Base-by-base conservation (phyloP, 1,139 yeast species). In the Candida buenavistaensis region DNA sequence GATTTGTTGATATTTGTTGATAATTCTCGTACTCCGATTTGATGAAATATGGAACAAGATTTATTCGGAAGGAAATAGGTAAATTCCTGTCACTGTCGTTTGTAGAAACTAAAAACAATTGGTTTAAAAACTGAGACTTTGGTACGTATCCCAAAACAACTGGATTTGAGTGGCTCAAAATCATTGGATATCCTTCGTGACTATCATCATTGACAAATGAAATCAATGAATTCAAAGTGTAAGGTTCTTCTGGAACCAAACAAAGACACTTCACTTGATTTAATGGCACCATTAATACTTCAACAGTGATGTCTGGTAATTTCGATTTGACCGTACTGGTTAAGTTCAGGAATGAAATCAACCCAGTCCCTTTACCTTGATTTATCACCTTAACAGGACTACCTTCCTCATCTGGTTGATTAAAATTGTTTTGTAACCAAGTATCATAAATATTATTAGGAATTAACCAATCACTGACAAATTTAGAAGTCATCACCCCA, bases 401-500 rank as follows among this genome's bases (percentile, higher is more conserved):
- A 8, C 29, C 34, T 7, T 25, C 35, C 13, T 20, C 22, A 2
- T 23, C 41, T 3, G 23, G 23, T 22, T 38, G 33, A 39, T 64
- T 64, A 50, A 68, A 66, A 29, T 55, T 53, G 16, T 47, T 39
- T 33, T 55, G 60, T 28, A 68, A 45, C 70, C 68, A 67, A 1
- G 67, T 44, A 41, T 76, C 82, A 47, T 75, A 75, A 29, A 76
- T 68, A 36, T 77, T 75, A 21, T 62, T 65, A 32, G 65, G 66
- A 27, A 68, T 52, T 24, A 75, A 54, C 52, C 70, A 57, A 46
- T 77, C 81, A 47, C 67, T 72, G 24, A 72, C 62, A 32, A 75
- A 63, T 44, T 75, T 72, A 49, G 75, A 68, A 6, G 70, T 62
- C 65, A 76, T 71, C 2, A 77, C 82, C 1, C 78, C 71, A 23